Percentiles rank a stretch among this genome's conserved stretches.
Evolutionary conservation across 768 basidiomycete species (phyloP).

Genomic region (Suillus subluteus): DNA sequence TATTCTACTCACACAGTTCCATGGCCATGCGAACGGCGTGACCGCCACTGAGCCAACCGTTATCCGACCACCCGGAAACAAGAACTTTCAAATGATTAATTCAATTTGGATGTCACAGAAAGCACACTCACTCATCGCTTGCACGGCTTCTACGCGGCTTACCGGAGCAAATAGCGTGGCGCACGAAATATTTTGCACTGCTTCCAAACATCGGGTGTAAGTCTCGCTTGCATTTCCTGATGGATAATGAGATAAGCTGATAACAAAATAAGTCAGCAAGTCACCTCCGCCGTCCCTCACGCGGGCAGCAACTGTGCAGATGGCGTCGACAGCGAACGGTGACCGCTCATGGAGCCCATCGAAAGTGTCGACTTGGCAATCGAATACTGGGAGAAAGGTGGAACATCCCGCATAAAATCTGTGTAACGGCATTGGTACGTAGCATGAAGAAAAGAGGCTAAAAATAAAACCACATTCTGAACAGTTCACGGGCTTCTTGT

Average conservation of each 20-base stretch:
- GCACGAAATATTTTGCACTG: constrained; percentile 84
- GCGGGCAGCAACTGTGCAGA: constrained; percentile 91
- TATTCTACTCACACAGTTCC: constrained; percentile 71
- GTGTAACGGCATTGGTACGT: constrained; percentile 19
- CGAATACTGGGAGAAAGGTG: constrained; percentile 88
- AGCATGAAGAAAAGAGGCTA: constrained; percentile 7
- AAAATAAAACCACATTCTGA: constrained; percentile 62
- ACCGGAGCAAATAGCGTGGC: constrained; percentile 89
- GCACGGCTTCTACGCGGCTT: constrained; percentile 82
- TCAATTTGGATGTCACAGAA: neutral
- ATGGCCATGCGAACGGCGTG: constrained; percentile 98
- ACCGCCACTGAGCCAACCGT: constrained; percentile 93
- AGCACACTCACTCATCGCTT: constrained; percentile 82
- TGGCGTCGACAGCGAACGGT: constrained; percentile 90
- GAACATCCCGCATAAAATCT: constrained; percentile 95
- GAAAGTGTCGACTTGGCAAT: constrained; percentile 80
- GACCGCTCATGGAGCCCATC: constrained; percentile 86
- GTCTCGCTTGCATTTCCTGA: constrained; percentile 76
- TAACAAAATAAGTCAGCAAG: neutral
- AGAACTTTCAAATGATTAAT: constrained; percentile 55
- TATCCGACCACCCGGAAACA: constrained; percentile 93
- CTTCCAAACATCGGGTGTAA: constrained; percentile 74
- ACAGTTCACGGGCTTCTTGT: constrained; percentile 82
- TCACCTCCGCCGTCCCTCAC: constrained; percentile 89
- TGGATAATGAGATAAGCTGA: constrained; percentile 17